A percentile compares a stretch with the other conserved stretches of the same genome.
phyloP scores from a whole-genome alignment of 306 rosid species.

The Glycyrrhiza uralensis region DNA sequence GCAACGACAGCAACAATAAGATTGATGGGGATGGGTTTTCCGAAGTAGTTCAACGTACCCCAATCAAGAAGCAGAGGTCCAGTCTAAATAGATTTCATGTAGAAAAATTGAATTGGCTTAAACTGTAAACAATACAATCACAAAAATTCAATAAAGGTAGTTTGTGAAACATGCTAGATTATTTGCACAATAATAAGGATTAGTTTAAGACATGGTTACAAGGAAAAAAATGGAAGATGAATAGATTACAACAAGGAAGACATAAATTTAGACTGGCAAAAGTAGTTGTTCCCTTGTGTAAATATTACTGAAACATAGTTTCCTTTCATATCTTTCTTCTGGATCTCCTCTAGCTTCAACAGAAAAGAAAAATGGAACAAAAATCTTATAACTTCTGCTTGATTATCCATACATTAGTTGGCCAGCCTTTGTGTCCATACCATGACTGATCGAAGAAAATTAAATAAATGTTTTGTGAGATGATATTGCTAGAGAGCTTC shows the following conservation, averaged over 20 bases:
- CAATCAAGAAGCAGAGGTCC: conserved; percentile 99
- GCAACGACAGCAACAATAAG: conserved; percentile 73
- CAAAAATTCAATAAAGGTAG: neutral
- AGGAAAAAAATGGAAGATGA: conserved; percentile 1
- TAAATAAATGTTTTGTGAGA: conserved; percentile 1
- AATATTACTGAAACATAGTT: too few relatives aligned
- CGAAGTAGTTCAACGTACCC: conserved; percentile 91
- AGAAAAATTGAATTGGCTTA: conserved; percentile 28
- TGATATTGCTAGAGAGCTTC: neutral
- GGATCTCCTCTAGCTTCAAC: too few relatives aligned
- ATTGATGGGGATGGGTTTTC: conserved; percentile 92
- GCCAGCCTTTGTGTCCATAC: neutral
- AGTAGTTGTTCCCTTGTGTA: too few relatives aligned
- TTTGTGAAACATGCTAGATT: neutral
- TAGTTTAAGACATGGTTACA: conserved; percentile 2
- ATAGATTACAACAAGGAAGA: too few relatives aligned
- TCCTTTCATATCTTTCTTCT: neutral
- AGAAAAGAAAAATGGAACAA: too few relatives aligned
- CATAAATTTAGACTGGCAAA: too few relatives aligned
- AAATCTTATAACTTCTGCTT: neutral
- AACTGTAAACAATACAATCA: neutral
- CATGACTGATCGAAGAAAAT: neutral
- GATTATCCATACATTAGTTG: neutral
- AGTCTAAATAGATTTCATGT: conserved; percentile 51
- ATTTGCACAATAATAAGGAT: neutral